Conservation (phyloP, 2,329 filamentous ascomycete species). For the Beauveria caledonica region DNA sequence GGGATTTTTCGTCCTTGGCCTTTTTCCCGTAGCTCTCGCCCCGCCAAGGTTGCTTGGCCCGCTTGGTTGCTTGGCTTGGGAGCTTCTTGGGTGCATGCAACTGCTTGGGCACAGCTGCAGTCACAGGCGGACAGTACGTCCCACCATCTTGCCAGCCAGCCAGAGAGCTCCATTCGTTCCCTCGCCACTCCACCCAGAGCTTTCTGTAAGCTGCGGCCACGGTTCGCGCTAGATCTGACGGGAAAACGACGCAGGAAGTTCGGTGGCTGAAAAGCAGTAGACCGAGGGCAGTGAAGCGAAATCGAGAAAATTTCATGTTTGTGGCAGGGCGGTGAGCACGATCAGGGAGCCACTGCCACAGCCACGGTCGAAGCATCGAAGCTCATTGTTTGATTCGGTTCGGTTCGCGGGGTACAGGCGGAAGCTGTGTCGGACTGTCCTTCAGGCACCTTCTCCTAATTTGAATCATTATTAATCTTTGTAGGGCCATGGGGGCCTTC, state of each 20-base stretch:
- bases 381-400: neutral
- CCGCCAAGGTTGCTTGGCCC: neutral
- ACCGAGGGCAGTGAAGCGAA: neutral
- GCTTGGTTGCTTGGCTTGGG: neutral
- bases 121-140: neutral
- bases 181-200: slow-evolving; percentile 9
- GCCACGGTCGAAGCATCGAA: neutral
- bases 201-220: neutral
- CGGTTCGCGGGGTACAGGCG: neutral
- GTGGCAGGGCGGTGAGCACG: slow-evolving; percentile 5
- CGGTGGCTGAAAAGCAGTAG: neutral
- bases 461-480: neutral
- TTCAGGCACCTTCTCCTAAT: neutral
- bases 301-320: neutral
- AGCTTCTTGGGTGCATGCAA: too few species aligned
- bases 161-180: slow-evolving; percentile 8
- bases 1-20: neutral
- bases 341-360: neutral
- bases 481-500: neutral
- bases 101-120: slow-evolving; percentile 3
- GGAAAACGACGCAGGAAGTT: neutral
- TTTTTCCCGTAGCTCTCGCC: neutral
- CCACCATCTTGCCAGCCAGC: slow-evolving; percentile 1
- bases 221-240: neutral
- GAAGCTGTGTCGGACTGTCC: neutral